A percentile compares a stretch with the other conserved stretches of the same genome.
Evolutionary conservation across 148 eudicot species (phyloP).

Genomic region (Rhododendron mucronatum): DNA sequence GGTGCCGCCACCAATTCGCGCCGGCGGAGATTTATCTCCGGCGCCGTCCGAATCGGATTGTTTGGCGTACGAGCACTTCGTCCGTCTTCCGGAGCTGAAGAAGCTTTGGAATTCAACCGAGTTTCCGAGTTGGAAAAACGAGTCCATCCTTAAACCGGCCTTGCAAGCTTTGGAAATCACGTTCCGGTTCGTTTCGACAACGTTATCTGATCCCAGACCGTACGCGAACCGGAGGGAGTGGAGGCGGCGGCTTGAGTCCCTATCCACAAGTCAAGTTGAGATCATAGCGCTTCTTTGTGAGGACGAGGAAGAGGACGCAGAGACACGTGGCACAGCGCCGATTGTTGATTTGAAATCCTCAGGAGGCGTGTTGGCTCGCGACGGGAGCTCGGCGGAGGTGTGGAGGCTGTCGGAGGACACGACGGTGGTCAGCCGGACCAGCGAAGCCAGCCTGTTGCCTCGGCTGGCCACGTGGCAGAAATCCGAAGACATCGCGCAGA

Average conservation of each 20-base stretch:
- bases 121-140: conserved; percentile 60
- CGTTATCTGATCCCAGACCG: conserved; percentile 52
- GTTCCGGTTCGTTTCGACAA: conserved; percentile 58
- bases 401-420: conserved; percentile 43
- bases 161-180: conserved; percentile 63
- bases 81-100: conserved; percentile 64
- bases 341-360: conserved; percentile 39
- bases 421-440: conserved; percentile 47
- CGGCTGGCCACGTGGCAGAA: conserved; percentile 62
- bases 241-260: conserved; percentile 48
- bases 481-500: conserved; percentile 36
- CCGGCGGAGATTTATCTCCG: conserved; percentile 26
- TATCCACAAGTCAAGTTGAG: conserved; percentile 44
- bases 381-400: conserved; percentile 56
- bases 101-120: conserved; percentile 38
- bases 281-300: conserved; percentile 49
- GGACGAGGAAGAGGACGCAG: conserved; percentile 27
- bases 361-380: conserved; percentile 39
- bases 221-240: conserved; percentile 56
- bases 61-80: conserved; percentile 54
- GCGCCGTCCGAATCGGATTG: conserved; percentile 53
- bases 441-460: conserved; percentile 53
- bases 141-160: conserved; percentile 55
- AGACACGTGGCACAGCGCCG: conserved; percentile 31
- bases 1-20: conserved; percentile 11